Conservation (phyloP, 805 yeast species). For the Grigorovia yakushimaensis region DNA sequence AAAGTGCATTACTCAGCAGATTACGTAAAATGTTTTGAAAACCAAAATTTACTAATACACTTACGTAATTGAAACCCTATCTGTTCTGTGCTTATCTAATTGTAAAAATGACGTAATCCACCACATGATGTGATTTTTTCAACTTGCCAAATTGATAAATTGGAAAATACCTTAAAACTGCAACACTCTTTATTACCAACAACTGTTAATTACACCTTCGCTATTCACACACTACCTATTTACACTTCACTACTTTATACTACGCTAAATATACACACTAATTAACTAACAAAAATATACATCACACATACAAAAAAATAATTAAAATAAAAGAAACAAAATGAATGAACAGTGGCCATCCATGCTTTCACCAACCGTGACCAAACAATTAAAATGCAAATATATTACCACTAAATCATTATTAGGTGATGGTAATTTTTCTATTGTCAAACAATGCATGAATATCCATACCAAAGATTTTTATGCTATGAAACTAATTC, state of each 20-base stretch:
- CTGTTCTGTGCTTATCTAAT: no score
- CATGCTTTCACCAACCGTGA: constrained; percentile 1
- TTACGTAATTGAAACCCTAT: background rate
- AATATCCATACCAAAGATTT: constrained; percentile 32
- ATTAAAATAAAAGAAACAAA: background rate
- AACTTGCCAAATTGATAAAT: no score
- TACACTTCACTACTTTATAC: background rate
- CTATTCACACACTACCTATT: no score
- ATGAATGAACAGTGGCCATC: constrained; percentile 7
- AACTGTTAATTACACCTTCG: no score
- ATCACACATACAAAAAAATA: background rate
- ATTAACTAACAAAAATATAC: background rate
- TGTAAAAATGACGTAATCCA: no score
- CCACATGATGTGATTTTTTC: background rate
- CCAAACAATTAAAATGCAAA: constrained; percentile 18
- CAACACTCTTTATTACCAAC: no score
- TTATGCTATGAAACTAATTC: constrained; percentile 39
- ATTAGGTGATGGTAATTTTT: constrained; percentile 41
- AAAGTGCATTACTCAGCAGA: background rate
- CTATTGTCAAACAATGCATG: constrained; percentile 42
- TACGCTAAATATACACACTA: background rate
- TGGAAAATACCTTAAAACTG: no score
- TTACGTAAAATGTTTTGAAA: background rate
- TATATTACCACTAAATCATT: constrained; percentile 20
- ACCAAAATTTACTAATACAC: no score